These are phyloP conservation scores for Coniferiporia weirii DNA, from an alignment of 1,284 basidiomycete species.

Conservation along the genomic window DNA sequence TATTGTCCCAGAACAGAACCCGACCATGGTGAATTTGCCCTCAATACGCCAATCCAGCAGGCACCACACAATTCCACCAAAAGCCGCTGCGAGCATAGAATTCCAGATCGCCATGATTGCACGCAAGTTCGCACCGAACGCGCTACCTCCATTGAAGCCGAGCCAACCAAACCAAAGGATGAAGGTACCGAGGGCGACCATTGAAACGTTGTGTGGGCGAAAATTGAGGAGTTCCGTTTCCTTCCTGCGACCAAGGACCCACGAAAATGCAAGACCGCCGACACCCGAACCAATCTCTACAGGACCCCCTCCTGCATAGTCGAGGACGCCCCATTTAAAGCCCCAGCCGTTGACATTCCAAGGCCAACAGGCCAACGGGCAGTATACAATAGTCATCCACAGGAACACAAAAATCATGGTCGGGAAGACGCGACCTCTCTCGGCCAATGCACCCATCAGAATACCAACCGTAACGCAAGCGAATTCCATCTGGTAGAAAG, in stretches of 20 bases:
- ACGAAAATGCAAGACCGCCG: slow-evolving; percentile 84
- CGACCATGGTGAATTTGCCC: slow-evolving; percentile 80
- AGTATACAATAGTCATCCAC: slow-evolving; percentile 85
- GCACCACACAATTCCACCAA: slow-evolving; percentile 86
- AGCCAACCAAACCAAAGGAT: slow-evolving; percentile 91
- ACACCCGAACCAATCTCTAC: slow-evolving; percentile 92
- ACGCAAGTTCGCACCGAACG: slow-evolving; percentile 87
- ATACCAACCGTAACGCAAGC: slow-evolving; percentile 75
- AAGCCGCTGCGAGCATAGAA: slow-evolving; percentile 76
- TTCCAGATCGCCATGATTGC: slow-evolving; percentile 86
- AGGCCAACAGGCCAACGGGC: slow-evolving; percentile 74
- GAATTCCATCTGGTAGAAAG: slow-evolving; percentile 88
- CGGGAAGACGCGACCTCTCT: slow-evolving; percentile 83
- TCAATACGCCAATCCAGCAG: slow-evolving; percentile 82
- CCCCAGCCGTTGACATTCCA: slow-evolving; percentile 84
- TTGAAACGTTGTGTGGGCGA: slow-evolving; percentile 88
- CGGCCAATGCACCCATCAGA: slow-evolving; percentile 79
- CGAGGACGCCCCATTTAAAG: slow-evolving; percentile 85
- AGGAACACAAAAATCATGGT: slow-evolving; percentile 84
- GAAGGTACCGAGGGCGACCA: slow-evolving; percentile 84
- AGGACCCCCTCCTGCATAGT: slow-evolving; percentile 86
- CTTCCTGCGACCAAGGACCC: slow-evolving; percentile 69
- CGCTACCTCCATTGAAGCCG: slow-evolving; percentile 54
- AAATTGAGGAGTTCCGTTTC: slow-evolving; percentile 84
- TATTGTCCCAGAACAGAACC: slow-evolving; percentile 78